Base-by-base conservation (phyloP, 2,329 filamentous ascomycete genomes). In the Colletotrichum camelliae region DNA sequence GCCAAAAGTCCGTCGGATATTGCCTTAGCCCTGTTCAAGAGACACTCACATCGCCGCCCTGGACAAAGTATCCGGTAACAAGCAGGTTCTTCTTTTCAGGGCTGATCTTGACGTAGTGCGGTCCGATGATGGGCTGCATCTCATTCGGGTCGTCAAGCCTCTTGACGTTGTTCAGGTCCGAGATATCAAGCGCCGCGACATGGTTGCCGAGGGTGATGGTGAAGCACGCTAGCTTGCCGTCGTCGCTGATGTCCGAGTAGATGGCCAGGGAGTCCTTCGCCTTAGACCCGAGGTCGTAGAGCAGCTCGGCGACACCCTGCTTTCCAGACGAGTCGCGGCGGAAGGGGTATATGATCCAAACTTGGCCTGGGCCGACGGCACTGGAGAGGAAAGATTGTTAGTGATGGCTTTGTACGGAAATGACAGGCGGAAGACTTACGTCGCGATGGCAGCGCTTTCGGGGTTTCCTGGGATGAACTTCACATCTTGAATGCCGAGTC, bases 301-400 rank as follows among this genome's bases (percentile, higher is more conserved):
- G 88, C 1, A 91, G 86, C 81, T 93, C 87, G 7, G 90, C 88
- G 9, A 89, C 87, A 72, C 91, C 91, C 77, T 89, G 90, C 62
- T 89, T 89, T 69, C 91, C 91, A 27, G 89, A 85, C 9, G 85
- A 80, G 79, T 91, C 86, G 76, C 85, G 88, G 77, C 89, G 89
- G 85, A 89, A 89, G 27, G 91, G 91, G 81, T 93, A 93, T 83
- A 93, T 92, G 81, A 92, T 89, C 91, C 91, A 93, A 78, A 92
- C 89, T 79, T 92, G 87, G 12, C 90, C 91, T 4, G 89, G 87
- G 37, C 88, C 87, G 24, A 93, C 91, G 18, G 91, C 91, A 15
- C 84, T 86, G 18, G 93, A 1, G 5, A 21, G 43, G 4, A 52
- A 13, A 58, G 21, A 4, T 5, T 29, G 15, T 29, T 3, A 27